Base-by-base conservation (phyloP, 768 basidiomycete genomes). In the Pleurotus cornucopiae region DNA sequence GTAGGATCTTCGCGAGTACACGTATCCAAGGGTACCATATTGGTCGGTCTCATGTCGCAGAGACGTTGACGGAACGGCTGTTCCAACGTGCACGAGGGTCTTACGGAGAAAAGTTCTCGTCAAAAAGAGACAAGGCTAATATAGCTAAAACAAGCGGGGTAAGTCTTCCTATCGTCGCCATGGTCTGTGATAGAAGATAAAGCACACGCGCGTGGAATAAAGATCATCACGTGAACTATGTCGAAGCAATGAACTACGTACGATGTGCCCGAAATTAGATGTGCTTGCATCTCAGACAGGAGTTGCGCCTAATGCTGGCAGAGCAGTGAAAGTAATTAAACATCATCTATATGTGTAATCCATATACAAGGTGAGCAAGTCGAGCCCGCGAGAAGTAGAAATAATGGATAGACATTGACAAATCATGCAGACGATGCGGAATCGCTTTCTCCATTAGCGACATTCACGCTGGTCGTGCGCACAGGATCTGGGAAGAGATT, bases 391-490 rank as follows among this genome's bases (percentile, higher is more conserved):
- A 46, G 39, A 48, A 18, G n/a, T 48, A 23, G 14, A 34, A 34
- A 23, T 48, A 30, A 21, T 37, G 37, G 20, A 53, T 53, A 7
- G n/a, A 53, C 41, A 39, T 41, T 53, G 51, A 53, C 41, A 25
- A 54, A 65, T 77, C 66, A 81, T 64, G 70, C 73, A 57, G 77
- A 78, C 45, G 76, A 74, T 54, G 81, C 48, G 49, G 57, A 80
- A 61, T 89, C 88, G 61, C 82, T 86, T 73, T 86, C 87, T 63
- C 78, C 83, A 63, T 83, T 40, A 18, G 13, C 83, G 51, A 72
- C 77, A 63, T 73, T 67, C 45, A 75, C 71, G 43, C 71, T 74
- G 64, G 78, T 48, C 18, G 54, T 40, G 7, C 60, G 60, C 6
- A 61, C 45, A 6, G 87, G 86, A 67, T 90, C 89, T 91, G 58